Percentiles rank a stretch among this genome's conserved stretches.
phyloP scores from a whole-genome alignment of 1,284 basidiomycete species.

The Afroboletus lepidellus region DNA sequence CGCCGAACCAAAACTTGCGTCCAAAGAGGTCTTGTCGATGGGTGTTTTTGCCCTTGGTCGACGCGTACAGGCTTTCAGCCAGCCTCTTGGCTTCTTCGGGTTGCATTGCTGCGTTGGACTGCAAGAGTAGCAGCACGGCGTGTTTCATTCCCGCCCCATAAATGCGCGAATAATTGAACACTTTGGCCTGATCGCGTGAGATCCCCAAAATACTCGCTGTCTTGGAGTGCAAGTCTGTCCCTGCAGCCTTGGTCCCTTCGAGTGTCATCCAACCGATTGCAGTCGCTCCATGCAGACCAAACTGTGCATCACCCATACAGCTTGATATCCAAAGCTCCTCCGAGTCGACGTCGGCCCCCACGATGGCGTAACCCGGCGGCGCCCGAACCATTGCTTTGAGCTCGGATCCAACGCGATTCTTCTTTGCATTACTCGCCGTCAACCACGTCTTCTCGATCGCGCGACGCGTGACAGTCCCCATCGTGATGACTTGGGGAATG shows the following conservation, averaged over 20 bases:
- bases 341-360: constrained; percentile 98
- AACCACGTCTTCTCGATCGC: constrained; percentile 99
- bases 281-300: constrained; percentile 95
- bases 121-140: constrained; percentile 85
- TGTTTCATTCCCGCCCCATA: constrained; percentile 98
- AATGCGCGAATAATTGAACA: constrained; percentile 99
- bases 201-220: constrained; percentile 94
- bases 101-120: constrained; percentile 81
- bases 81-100: constrained; percentile 78
- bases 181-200: constrained; percentile 93
- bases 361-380: constrained; percentile 90
- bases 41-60: constrained; percentile 91
- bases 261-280: constrained; percentile 99
- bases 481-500: constrained; percentile 93
- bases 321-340: constrained; percentile 99
- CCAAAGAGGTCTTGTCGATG: constrained; percentile 67
- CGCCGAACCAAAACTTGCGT: constrained; percentile 94
- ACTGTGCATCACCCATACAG: constrained; percentile 97
- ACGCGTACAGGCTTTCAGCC: constrained; percentile 86
- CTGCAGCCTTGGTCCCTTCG: constrained; percentile 95
- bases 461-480: constrained; percentile 97
- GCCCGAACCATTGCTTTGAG: constrained; percentile 97
- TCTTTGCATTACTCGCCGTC: constrained; percentile 97
- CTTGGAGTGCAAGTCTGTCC: constrained; percentile 97
- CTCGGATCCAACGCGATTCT: constrained; percentile 95